phyloP scores from a whole-genome alignment of 192 early-diverging fungal genomes.

The Coemansia sp. region DNA sequence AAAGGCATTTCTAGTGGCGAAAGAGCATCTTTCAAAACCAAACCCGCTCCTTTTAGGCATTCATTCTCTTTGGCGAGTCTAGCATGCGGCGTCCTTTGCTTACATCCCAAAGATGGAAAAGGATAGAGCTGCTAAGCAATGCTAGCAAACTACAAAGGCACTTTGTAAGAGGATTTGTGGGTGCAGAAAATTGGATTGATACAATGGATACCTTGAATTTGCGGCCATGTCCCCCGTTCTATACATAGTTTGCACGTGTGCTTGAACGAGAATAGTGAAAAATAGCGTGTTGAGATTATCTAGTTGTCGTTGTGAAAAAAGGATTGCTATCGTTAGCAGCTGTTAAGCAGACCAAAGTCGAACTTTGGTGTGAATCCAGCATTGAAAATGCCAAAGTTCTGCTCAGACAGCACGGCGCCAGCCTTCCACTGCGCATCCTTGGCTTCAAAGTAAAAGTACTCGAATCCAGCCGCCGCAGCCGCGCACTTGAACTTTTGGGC shows the following conservation, averaged over 20 bases:
- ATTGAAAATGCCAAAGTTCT: conserved; percentile 48
- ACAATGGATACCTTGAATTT: too few species aligned
- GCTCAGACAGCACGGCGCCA: conserved; percentile 19
- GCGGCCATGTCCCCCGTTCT: not conserved
- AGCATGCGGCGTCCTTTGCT: too few species aligned
- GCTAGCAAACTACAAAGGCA: too few species aligned
- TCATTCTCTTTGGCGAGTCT: too few species aligned
- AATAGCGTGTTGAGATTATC: not conserved
- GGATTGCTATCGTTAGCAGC: conserved; percentile 13
- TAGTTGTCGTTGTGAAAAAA: not conserved
- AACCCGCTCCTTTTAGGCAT: too few species aligned
- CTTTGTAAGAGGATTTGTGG: too few species aligned
- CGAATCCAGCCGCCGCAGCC: conserved; percentile 12
- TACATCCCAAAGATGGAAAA: too few species aligned
- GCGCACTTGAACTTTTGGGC: conserved; percentile 42
- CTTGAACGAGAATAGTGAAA: not conserved
- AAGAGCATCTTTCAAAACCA: too few species aligned
- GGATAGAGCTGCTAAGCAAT: too few species aligned
- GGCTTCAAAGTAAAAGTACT: conserved; percentile 56
- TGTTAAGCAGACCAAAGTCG: conserved; percentile 22
- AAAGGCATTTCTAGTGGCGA: too few species aligned
- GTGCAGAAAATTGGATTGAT: too few species aligned
- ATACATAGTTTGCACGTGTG: not conserved
- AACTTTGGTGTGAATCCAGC: conserved; percentile 28
- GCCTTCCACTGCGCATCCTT: conserved; percentile 51